Evolutionary conservation across 2,329 filamentous ascomycete genomes (phyloP).

Genomic region (Alternaria alternata): DNA sequence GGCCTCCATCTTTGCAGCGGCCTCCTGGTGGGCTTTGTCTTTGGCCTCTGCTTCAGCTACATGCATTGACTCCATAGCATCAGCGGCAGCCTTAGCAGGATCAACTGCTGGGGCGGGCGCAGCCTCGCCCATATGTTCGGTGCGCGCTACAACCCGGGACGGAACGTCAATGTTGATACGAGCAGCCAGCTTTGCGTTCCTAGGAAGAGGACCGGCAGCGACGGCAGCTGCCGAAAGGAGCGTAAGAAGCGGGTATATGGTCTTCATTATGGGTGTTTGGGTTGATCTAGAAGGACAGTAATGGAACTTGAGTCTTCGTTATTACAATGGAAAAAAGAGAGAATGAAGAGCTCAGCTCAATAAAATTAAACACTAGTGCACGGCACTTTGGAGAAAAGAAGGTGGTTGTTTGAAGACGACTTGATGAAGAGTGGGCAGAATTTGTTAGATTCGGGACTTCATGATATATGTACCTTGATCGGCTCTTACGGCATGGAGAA

Average conservation of each 20-base stretch:
- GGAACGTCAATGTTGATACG: constrained; percentile 15
- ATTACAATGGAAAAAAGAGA: constrained; percentile 17
- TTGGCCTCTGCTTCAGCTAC: constrained; percentile 29
- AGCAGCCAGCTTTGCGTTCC: constrained; percentile 4
- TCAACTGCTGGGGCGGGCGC: constrained; percentile 19
- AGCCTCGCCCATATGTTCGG: constrained; percentile 15
- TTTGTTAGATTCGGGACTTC: constrained; percentile 1
- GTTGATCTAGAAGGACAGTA: constrained; percentile 5
- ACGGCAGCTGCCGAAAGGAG: constrained; percentile 30
- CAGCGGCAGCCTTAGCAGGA: constrained; percentile 15
- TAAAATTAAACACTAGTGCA: constrained; percentile 32
- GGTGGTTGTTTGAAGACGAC: constrained; percentile 16
- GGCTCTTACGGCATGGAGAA: constrained; percentile 9
- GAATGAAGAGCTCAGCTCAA: constrained; percentile 36
- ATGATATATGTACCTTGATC: constrained; percentile 21
- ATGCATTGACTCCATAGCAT: constrained; percentile 24
- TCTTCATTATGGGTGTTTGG: constrained; percentile 32
- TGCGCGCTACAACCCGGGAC: constrained; percentile 19
- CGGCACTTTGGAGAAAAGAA: constrained; percentile 31
- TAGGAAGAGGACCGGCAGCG: constrained; percentile 31
- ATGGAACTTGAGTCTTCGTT: constrained; percentile 3
- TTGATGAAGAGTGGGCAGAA: constrained; percentile 12
- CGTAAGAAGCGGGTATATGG: constrained; percentile 33
- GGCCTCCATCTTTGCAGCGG: constrained; percentile 24
- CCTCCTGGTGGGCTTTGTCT: constrained; percentile 27